Conservation (phyloP, 2,329 filamentous ascomycete species). For the Onygena corvina region DNA sequence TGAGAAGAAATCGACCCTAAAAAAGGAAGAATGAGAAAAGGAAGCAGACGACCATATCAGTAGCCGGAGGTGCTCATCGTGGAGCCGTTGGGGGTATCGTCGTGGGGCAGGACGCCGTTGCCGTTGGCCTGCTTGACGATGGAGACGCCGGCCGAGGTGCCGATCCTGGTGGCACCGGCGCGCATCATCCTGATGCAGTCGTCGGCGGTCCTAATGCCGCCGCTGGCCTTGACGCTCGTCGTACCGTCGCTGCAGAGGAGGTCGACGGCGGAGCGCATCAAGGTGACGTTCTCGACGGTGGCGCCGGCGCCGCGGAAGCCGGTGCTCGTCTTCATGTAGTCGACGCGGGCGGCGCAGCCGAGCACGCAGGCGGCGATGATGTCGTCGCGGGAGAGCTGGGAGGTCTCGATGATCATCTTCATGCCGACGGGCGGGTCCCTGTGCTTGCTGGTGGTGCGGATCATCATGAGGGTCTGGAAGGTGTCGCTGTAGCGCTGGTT, state of each 20-base stretch:
- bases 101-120: too few species aligned
- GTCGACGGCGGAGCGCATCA: conserved; percentile 43
- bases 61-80: too few species aligned
- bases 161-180: conserved; percentile 45
- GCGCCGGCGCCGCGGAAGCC: conserved; percentile 48
- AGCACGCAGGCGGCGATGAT: conserved; percentile 45
- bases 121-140: conserved; percentile 43
- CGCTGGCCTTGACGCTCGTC: conserved; percentile 47
- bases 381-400: conserved; percentile 37
- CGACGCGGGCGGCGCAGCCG: conserved; percentile 41
- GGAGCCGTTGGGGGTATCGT: too few species aligned
- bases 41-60: too few species aligned
- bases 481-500: conserved; percentile 37
- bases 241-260: conserved; percentile 26
- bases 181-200: conserved; percentile 44
- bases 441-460: conserved; percentile 32
- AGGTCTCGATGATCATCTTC: conserved; percentile 51
- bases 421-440: conserved; percentile 26
- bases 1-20: too few species aligned
- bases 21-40: too few species aligned
- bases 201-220: conserved; percentile 42
- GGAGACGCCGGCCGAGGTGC: conserved; percentile 44
- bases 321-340: conserved; percentile 51
- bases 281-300: conserved; percentile 39
- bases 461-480: conserved; percentile 42